Evolutionary conservation across 768 basidiomycete species (phyloP).

Genomic region (Kondoa subrosea): DNA sequence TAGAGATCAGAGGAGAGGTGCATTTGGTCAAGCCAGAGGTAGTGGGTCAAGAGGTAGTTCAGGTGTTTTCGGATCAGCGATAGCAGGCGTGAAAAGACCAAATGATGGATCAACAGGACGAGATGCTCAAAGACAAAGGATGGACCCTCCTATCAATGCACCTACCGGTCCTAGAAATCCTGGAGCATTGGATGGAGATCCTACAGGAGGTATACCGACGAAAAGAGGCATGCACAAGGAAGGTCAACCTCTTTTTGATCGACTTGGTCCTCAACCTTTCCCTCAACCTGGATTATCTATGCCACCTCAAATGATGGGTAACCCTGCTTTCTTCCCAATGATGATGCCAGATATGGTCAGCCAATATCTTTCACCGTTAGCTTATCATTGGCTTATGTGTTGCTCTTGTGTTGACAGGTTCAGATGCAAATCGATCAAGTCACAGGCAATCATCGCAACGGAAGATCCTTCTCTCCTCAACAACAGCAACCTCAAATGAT

Average conservation of each 20-base stretch:
- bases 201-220: conserved; percentile 6
- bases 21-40: conserved; percentile 2
- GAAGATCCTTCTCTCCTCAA: background rate
- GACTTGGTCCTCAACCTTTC: conserved; percentile 16
- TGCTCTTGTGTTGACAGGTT: too few species aligned
- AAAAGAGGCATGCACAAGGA: conserved; percentile 5
- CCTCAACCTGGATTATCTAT: too few species aligned
- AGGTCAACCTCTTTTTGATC: conserved; percentile 15
- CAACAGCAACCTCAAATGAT: background rate
- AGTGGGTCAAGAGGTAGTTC: conserved; percentile 8
- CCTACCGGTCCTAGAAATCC: conserved; percentile 13
- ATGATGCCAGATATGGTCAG: conserved; percentile 1
- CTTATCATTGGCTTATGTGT: too few species aligned
- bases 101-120: conserved; percentile 7
- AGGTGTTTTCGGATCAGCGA: conserved; percentile 24
- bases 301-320: background rate
- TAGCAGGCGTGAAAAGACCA: conserved; percentile 25
- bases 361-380: background rate
- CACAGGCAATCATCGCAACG: conserved; percentile 1
- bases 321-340: conserved; percentile 2
- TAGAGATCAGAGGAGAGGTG: conserved; percentile 12
- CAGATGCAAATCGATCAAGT: conserved; percentile 4
- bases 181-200: conserved; percentile 1
- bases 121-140: conserved; percentile 13
- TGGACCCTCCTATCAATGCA: conserved; percentile 9